Percentiles rank a stretch among this genome's conserved stretches.
Conservation (phyloP, 2,329 filamentous ascomycete species). For the Macrophomina pseudophaseolina region DNA sequence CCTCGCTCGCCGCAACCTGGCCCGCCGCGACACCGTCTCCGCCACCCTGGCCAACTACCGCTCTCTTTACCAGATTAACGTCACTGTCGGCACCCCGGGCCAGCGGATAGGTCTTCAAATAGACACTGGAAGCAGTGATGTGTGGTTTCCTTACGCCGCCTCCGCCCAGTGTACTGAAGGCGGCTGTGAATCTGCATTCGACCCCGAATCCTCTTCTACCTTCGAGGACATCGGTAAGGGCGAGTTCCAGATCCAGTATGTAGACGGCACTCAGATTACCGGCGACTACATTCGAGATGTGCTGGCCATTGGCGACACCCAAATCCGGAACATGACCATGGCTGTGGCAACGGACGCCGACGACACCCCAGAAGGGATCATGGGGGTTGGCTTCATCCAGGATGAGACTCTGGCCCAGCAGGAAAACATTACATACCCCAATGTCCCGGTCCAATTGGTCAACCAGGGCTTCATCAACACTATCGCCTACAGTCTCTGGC, state of each 20-base stretch:
- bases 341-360: slow-evolving; percentile 10
- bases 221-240: slow-evolving; percentile 15
- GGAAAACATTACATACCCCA: slow-evolving; percentile 59
- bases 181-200: slow-evolving; percentile 6
- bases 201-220: slow-evolving; percentile 8
- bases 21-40: slow-evolving; percentile 18
- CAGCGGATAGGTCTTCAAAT: slow-evolving; percentile 20
- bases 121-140: slow-evolving; percentile 26
- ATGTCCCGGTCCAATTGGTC: slow-evolving; percentile 70
- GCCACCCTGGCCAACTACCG: slow-evolving; percentile 5
- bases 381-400: slow-evolving; percentile 23
- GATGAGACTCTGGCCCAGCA: slow-evolving; percentile 12
- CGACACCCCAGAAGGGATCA: slow-evolving; percentile 12
- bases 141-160: slow-evolving; percentile 16
- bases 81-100: slow-evolving; percentile 28
- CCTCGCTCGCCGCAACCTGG: slow-evolving; percentile 10
- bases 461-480: slow-evolving; percentile 65
- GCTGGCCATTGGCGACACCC: slow-evolving; percentile 13
- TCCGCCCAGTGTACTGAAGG: not conserved
- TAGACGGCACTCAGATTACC: slow-evolving; percentile 19
- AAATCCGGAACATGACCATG: slow-evolving; percentile 26
- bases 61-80: slow-evolving; percentile 25
- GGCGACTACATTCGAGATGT: slow-evolving; percentile 21
- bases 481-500: slow-evolving; percentile 66
- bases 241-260: slow-evolving; percentile 22